Conservation (phyloP, 2,329 filamentous ascomycete genomes). For the Dothideomycetes sp. region DNA sequence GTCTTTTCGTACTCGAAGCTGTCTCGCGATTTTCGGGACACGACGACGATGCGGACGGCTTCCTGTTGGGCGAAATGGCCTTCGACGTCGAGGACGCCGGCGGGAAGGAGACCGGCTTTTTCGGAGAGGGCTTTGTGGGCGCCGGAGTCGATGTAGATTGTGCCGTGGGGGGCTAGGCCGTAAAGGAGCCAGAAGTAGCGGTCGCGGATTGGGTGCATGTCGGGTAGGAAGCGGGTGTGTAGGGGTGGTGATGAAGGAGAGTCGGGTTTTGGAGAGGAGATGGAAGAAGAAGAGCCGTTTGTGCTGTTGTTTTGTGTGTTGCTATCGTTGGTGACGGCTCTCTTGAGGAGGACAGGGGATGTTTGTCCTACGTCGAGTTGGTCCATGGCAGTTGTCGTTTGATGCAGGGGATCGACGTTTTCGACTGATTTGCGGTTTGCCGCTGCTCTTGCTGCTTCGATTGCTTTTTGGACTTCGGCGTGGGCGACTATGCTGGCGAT, state of each 20-base stretch:
- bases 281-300: conserved; percentile 20
- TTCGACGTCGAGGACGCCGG: conserved; percentile 82
- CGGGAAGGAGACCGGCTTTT: conserved; percentile 81
- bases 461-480: conserved; percentile 53
- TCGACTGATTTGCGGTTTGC: conserved; percentile 4
- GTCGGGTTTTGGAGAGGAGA: conserved; percentile 20
- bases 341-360: conserved; percentile 17
- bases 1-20: conserved; percentile 33
- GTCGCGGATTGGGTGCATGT: conserved; percentile 75
- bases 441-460: conserved; percentile 1
- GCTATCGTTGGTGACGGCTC: conserved; percentile 20
- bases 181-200: conserved; percentile 96
- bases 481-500: conserved; percentile 79
- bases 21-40: conserved; percentile 42
- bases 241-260: conserved; percentile 44
- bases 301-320: background rate
- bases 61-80: conserved; percentile 88
- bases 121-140: conserved; percentile 69
- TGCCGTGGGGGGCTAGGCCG: conserved; percentile 81
- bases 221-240: conserved; percentile 88
- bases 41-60: conserved; percentile 76
- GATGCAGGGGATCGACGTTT: conserved; percentile 1
- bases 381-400: conserved; percentile 18
- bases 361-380: background rate
- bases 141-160: conserved; percentile 84